Percentiles rank a stretch among this genome's conserved stretches.
Conservation (phyloP, 208 protist genomes). For the Leptomonas seymouri region DNA sequence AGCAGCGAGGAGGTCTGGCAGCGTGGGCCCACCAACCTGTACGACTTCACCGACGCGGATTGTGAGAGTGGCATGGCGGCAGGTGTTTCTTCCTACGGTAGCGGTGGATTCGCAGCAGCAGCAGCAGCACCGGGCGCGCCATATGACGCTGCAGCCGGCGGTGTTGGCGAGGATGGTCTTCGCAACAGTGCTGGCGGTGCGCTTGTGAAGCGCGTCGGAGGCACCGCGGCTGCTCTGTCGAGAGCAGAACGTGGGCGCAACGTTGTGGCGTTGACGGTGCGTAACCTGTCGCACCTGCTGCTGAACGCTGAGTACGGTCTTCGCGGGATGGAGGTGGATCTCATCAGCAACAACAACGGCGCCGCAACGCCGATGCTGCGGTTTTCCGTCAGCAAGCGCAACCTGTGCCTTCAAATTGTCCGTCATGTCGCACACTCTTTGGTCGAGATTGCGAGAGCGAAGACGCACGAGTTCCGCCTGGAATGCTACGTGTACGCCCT, state of each 20-base stretch:
- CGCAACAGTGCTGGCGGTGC: neutral
- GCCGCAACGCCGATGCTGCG: slow-evolving; percentile 24
- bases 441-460: neutral
- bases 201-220: neutral
- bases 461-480: slow-evolving; percentile 29
- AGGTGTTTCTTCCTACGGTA: neutral
- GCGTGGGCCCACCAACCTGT: slow-evolving; percentile 21
- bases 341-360: neutral
- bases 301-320: slow-evolving; percentile 56
- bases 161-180: neutral
- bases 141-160: neutral
- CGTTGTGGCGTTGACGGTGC: slow-evolving; percentile 50
- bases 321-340: slow-evolving; percentile 14
- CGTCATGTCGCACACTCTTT: slow-evolving; percentile 28
- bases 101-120: neutral
- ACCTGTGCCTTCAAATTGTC: slow-evolving; percentile 8
- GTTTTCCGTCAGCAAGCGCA: slow-evolving; percentile 27
- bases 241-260: slow-evolving; percentile 41
- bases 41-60: slow-evolving; percentile 16
- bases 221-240: slow-evolving; percentile 2
- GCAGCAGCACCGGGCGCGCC: neutral
- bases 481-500: slow-evolving; percentile 61
- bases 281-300: slow-evolving; percentile 64
- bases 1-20: slow-evolving; percentile 32
- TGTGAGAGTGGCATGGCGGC: neutral